Conservation (phyloP, 768 basidiomycete genomes). For the Tulasnella sp. region DNA sequence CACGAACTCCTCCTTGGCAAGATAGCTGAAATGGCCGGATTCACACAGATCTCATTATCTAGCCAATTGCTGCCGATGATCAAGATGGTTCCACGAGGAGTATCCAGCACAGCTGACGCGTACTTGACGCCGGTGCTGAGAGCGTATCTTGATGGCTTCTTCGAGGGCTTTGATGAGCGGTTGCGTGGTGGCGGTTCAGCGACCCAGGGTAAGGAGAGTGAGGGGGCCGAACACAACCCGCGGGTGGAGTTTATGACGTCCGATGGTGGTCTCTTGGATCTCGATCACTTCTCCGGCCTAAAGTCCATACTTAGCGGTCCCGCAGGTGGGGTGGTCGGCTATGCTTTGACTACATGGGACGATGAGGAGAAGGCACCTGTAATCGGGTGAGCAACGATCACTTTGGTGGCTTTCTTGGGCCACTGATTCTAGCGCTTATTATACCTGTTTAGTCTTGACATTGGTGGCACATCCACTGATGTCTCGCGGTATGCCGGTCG, state of each 20-base stretch:
- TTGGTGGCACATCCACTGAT: slow-evolving; percentile 94
- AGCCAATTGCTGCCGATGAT: slow-evolving; percentile 87
- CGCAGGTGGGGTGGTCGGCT: slow-evolving; percentile 93
- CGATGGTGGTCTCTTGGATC: slow-evolving; percentile 76
- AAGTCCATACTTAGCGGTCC: slow-evolving; percentile 91
- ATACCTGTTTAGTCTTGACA: slow-evolving; percentile 50
- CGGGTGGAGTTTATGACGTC: slow-evolving; percentile 94
- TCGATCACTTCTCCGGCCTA: slow-evolving; percentile 79
- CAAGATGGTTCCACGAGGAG: slow-evolving; percentile 88
- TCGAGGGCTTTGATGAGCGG: slow-evolving; percentile 71
- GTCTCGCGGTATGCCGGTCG: slow-evolving; percentile 87
- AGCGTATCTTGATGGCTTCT: slow-evolving; percentile 85
- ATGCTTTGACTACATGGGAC: slow-evolving; percentile 91
- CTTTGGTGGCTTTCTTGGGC: no score
- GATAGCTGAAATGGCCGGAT: slow-evolving; percentile 73
- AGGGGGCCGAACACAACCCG: slow-evolving; percentile 38
- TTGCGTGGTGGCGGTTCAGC: slow-evolving; percentile 31
- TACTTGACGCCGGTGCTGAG: slow-evolving; percentile 85
- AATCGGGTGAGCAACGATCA: slow-evolving; percentile 56
- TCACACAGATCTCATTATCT: slow-evolving; percentile 80
- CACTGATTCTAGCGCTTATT: not conserved
- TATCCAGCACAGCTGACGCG: slow-evolving; percentile 88
- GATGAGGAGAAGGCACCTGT: slow-evolving; percentile 56
- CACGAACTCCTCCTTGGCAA: slow-evolving; percentile 69
- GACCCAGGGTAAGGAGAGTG: slow-evolving; percentile 27